These are phyloP conservation scores for Ambrosia trifida DNA, from an alignment of 129 eudicot species.

Conservation along the genomic window DNA sequence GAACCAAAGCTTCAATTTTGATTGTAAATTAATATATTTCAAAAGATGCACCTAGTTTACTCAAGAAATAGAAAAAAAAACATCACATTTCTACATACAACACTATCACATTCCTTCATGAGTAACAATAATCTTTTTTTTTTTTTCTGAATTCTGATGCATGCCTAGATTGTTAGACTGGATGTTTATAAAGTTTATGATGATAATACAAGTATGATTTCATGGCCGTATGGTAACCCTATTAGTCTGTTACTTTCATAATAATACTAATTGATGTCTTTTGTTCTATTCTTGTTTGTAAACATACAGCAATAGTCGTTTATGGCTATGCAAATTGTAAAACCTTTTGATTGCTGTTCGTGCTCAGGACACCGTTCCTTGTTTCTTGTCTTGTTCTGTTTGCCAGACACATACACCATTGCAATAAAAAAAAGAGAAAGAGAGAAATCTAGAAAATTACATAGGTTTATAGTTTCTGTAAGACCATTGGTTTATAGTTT, in stretches of 20 bases:
- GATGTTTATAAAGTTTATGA: background rate
- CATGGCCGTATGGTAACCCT: background rate
- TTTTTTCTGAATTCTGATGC: background rate
- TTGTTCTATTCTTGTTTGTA: too few relatives aligned
- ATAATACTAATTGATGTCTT: too few relatives aligned
- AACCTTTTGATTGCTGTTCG: background rate
- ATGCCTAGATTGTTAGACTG: constrained; percentile 4
- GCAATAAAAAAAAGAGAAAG: constrained; percentile 10
- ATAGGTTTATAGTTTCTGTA: constrained; percentile 5
- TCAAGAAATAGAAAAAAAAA: too few relatives aligned
- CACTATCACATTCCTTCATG: constrained; percentile 3
- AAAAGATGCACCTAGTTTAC: too few relatives aligned
- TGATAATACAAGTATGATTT: background rate
- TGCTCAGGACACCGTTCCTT: background rate
- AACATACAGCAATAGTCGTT: background rate
- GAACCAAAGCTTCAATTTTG: constrained; percentile 10
- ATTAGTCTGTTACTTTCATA: background rate
- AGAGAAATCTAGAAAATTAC: background rate
- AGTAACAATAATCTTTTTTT: background rate
- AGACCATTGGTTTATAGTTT: constrained; percentile 1
- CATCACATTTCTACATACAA: too few relatives aligned
- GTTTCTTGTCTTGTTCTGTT: constrained; percentile 1
- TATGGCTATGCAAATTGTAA: background rate
- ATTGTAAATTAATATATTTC: background rate
- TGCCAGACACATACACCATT: background rate